Base-by-base conservation (phyloP, 805 yeast genomes). In the Kodamaea hsintzibuensis region DNA sequence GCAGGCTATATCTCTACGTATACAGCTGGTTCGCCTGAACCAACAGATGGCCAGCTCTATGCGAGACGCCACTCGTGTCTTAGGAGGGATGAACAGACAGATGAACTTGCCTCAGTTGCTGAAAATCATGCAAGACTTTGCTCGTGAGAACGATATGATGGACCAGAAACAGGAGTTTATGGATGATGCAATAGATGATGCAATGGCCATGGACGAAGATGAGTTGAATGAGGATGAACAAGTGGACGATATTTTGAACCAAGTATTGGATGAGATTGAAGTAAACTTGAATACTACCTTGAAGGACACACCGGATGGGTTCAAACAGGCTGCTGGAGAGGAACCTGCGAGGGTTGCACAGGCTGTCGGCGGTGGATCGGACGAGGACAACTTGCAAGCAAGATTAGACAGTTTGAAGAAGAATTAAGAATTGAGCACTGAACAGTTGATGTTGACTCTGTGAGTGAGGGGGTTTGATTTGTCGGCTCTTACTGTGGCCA, bases 81-180 rank as follows among this genome's bases (percentile, higher is more conserved):
- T 95, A 54, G 86, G 88, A 51, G 86, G 96, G 2, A 89, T 95
- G 96, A 95, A 95, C 69, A 77, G 86, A 63, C 83, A 84, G 54
- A 88, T 95, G 96, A 95, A 96, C 65, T 72, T 95, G 57, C 97
- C 97, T 1, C 96, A 89, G 61, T 74, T 95, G 56, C 87, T 90
- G 54, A 82, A 87, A 57, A 95, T 95, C 17, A 91, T 98, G 2
- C 92, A 90, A 88, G 98, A 95, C 63, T 95, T 95, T 70, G 96
- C 95, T 64, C 85, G 83, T 63, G 96, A 93, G 65, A 90, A 89
- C 70, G 99, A 96, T 67, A 76, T 96, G 62, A 95, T 95, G 98
- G 98, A 93, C 70, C 99, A 95, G 73, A 86, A 96, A 65, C 98
- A 96, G 70, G 99, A 96, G 69, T 90, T 96, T 83, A 95, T 95